Conservation (phyloP, 1,284 basidiomycete species). For the Chalciporus sp. region DNA sequence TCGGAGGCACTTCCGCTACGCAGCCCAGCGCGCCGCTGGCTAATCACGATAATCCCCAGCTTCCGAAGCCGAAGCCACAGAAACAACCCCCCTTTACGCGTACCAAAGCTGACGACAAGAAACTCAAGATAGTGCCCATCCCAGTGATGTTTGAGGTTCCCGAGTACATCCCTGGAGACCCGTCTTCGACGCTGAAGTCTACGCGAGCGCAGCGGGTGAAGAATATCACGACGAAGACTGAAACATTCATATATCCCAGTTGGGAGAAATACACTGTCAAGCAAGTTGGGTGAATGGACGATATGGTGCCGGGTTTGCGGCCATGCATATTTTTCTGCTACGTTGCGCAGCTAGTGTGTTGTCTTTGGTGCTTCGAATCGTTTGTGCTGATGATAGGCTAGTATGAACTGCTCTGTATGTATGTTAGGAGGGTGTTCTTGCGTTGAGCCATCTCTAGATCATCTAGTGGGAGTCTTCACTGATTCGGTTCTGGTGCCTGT, state of each 20-base stretch:
- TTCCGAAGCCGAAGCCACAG: constrained; percentile 40
- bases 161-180: constrained; percentile 19
- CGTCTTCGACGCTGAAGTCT: constrained; percentile 20
- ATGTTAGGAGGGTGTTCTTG: neutral
- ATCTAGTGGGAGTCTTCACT: too few species aligned
- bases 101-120: constrained; percentile 49
- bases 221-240: constrained; percentile 43
- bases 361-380: neutral
- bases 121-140: constrained; percentile 50
- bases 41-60: constrained; percentile 19
- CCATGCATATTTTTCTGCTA: neutral
- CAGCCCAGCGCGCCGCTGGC: constrained; percentile 20
- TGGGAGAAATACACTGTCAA: constrained; percentile 65
- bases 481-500: too few species aligned
- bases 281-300: constrained; percentile 34
- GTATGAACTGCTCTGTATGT: neutral
- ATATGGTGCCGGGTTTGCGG: neutral
- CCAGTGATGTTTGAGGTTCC: constrained; percentile 48
- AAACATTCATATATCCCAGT: constrained; percentile 55
- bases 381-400: neutral
- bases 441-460: too few species aligned
- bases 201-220: constrained; percentile 36
- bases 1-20: constrained; percentile 19
- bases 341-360: neutral
- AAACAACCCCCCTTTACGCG: constrained; percentile 53